Evolutionary conservation across 768 basidiomycete species (phyloP).

Genomic region (Lentinula aciculospora): DNA sequence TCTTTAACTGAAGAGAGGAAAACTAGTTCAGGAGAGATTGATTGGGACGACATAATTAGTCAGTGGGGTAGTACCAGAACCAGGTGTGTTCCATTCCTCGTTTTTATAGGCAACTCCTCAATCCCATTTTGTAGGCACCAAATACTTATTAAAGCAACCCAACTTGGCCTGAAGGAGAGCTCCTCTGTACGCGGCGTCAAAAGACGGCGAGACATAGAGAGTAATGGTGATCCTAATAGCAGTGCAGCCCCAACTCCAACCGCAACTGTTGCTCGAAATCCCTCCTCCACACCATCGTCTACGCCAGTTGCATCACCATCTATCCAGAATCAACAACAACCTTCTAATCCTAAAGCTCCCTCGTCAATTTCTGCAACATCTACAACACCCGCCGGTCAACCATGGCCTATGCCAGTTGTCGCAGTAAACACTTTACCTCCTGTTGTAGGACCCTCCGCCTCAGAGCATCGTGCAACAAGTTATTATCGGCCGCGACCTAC

Average conservation of each 20-base stretch:
- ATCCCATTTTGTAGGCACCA: conserved; percentile 51
- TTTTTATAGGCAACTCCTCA: neutral
- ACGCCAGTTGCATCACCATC: conserved; percentile 51
- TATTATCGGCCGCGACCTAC: conserved; percentile 51
- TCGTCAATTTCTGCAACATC: conserved; percentile 14
- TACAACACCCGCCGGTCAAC: conserved; percentile 28
- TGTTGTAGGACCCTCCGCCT: conserved; percentile 36
- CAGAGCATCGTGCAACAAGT: conserved; percentile 39
- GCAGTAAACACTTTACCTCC: conserved; percentile 56
- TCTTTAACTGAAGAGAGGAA: conserved; percentile 66
- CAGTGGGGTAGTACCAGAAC: conserved; percentile 74
- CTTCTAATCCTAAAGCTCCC: conserved; percentile 15
- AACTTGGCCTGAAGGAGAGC: conserved; percentile 74
- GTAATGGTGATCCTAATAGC: conserved; percentile 18
- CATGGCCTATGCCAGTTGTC: conserved; percentile 73
- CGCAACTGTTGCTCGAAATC: conserved; percentile 11
- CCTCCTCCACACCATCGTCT: conserved; percentile 28
- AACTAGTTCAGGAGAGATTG: conserved; percentile 52
- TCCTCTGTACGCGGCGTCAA: conserved; percentile 51
- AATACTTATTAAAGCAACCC: conserved; percentile 76
- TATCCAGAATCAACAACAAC: conserved; percentile 39
- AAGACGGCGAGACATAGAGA: conserved; percentile 45
- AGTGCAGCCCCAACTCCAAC: conserved; percentile 28
- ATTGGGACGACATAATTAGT: conserved; percentile 74
- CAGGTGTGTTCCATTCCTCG: conserved; percentile 36